A percentile compares a stretch with the other conserved stretches of the same genome.
Conservation (phyloP, 2,329 filamentous ascomycete genomes). For the Ophiobolus disseminans region DNA sequence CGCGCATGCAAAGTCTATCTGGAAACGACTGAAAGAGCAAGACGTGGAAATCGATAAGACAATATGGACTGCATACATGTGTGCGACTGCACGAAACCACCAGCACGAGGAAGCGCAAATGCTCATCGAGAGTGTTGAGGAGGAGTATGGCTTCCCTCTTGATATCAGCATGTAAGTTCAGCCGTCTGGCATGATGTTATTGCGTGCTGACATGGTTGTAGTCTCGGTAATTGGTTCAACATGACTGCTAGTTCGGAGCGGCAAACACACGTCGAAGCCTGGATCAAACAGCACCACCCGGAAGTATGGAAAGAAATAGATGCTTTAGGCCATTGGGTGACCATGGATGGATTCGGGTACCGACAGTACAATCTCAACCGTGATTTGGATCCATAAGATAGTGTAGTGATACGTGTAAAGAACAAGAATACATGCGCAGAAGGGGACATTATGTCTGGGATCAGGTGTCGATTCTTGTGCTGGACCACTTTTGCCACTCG, state of each 20-base stretch:
- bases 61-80: conserved; percentile 79
- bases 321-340: conserved; percentile 54
- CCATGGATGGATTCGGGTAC: conserved; percentile 47
- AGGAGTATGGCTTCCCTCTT: conserved; percentile 70
- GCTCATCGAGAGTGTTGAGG: conserved; percentile 71
- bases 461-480: not conserved
- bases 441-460: not conserved
- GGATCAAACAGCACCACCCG: conserved; percentile 74
- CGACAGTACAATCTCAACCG: conserved; percentile 45
- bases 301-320: conserved; percentile 72
- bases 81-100: conserved; percentile 75
- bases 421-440: too few relatives aligned
- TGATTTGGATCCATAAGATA: conserved; percentile 41
- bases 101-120: conserved; percentile 71
- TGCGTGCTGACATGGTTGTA: conserved; percentile 46
- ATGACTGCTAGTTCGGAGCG: conserved; percentile 69
- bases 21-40: conserved; percentile 73
- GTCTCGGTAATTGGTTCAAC: conserved; percentile 79
- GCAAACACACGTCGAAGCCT: conserved; percentile 74
- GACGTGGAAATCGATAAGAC: conserved; percentile 77
- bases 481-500: too few relatives aligned
- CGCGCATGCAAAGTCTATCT: conserved; percentile 63
- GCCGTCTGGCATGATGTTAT: not conserved
- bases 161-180: conserved; percentile 72
- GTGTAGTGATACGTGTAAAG: not conserved